Percentiles rank a stretch among this genome's conserved stretches.
These are phyloP conservation scores for Chionographis japonica DNA, from an alignment of 106 monocot species.

Conservation along the genomic window DNA sequence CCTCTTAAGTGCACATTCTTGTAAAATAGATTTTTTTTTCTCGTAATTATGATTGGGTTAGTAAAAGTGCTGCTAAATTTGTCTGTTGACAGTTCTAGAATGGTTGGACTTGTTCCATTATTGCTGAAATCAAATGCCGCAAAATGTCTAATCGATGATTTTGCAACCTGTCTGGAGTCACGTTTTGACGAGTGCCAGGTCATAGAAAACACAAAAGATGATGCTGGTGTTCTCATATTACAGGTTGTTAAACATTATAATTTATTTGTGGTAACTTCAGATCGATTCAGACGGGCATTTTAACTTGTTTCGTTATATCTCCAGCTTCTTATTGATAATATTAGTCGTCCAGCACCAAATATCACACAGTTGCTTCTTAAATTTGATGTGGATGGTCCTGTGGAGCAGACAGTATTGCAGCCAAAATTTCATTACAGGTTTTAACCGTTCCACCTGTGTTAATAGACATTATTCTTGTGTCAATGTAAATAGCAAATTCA, in stretches of 20 bases:
- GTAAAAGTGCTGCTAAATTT: background rate
- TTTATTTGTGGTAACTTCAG: background rate
- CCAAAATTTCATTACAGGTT: slow-evolving; percentile 97
- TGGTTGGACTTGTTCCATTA: slow-evolving; percentile 78
- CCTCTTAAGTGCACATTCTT: background rate
- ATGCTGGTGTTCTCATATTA: slow-evolving; percentile 82
- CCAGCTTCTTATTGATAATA: slow-evolving; percentile 93
- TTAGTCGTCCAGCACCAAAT: slow-evolving; percentile 80
- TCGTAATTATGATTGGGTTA: background rate
- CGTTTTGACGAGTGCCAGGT: slow-evolving; percentile 73
- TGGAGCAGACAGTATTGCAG: slow-evolving; percentile 68
- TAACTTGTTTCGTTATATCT: slow-evolving; percentile 2
- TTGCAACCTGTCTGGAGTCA: slow-evolving; percentile 80
- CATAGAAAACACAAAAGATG: slow-evolving; percentile 75
- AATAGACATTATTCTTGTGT: background rate
- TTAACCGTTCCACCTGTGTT: background rate
- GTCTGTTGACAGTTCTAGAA: slow-evolving; percentile 60
- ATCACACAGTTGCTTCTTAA: slow-evolving; percentile 87
- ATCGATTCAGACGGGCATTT: background rate
- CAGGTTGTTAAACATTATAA: slow-evolving; percentile 43
- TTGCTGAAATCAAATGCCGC: slow-evolving; percentile 71
- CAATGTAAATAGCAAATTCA: background rate
- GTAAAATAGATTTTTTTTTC: background rate
- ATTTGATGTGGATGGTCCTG: slow-evolving; percentile 74
- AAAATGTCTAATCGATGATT: slow-evolving; percentile 75